Conservation (phyloP, 495 filamentous ascomycete genomes). For the Penicillium soppii region DNA sequence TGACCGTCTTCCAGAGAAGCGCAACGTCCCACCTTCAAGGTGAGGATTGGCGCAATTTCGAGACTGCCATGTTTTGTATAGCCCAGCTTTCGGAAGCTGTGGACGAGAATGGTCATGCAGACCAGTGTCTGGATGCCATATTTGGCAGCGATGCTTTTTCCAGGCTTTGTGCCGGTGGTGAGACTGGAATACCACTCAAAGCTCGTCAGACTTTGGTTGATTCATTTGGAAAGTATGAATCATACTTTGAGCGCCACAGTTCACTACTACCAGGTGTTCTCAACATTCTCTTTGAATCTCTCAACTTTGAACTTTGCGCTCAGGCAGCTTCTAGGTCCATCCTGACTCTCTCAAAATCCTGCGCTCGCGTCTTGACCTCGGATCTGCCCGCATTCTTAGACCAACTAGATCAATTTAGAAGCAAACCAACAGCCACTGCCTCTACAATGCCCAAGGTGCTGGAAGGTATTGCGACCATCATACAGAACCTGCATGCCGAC, state of each 20-base stretch:
- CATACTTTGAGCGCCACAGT: constrained; percentile 75
- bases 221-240: constrained; percentile 73
- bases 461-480: constrained; percentile 79
- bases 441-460: constrained; percentile 77
- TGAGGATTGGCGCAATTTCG: constrained; percentile 72
- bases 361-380: constrained; percentile 64
- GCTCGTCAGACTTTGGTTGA: constrained; percentile 76
- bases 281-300: constrained; percentile 76
- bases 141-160: constrained; percentile 63
- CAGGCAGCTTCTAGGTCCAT: constrained; percentile 79
- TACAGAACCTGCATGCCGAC: constrained; percentile 72
- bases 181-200: constrained; percentile 57
- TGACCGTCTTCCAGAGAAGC: constrained; percentile 67
- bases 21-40: constrained; percentile 57
- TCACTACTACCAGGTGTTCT: constrained; percentile 71
- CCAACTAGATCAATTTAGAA: constrained; percentile 67
- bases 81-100: constrained; percentile 73
- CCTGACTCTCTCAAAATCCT: constrained; percentile 73
- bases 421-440: constrained; percentile 59
- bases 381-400: constrained; percentile 76
- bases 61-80: constrained; percentile 78
- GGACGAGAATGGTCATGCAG: constrained; percentile 62
- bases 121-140: constrained; percentile 64
- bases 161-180: constrained; percentile 52
- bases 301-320: constrained; percentile 65